Percentiles rank a stretch among this genome's conserved stretches.
Conservation (phyloP, 805 yeast species). For the Kodamaea laetipori region DNA sequence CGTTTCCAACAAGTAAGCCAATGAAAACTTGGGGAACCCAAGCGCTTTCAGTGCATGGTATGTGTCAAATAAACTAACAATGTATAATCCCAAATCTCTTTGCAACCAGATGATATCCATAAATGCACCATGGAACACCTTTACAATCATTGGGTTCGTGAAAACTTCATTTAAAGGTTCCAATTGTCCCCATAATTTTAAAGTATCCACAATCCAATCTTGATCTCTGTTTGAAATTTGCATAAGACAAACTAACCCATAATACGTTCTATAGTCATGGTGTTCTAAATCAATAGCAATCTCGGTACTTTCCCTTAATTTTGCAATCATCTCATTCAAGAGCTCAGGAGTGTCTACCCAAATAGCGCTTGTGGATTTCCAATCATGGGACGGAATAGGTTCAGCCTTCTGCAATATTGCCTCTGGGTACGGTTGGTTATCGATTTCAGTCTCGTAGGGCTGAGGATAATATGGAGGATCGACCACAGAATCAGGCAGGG, state of each 20-base stretch:
- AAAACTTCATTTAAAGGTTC: conserved; percentile 69
- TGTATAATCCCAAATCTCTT: conserved; percentile 87
- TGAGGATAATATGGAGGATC: conserved; percentile 67
- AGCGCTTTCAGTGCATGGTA: conserved; percentile 82
- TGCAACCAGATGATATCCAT: conserved; percentile 98
- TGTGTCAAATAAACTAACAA: conserved; percentile 90
- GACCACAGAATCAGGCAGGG: conserved; percentile 14
- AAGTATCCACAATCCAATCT: conserved; percentile 87
- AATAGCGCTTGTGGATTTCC: conserved; percentile 63
- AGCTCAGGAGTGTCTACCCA: conserved; percentile 69
- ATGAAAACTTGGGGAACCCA: conserved; percentile 78
- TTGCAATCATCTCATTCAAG: conserved; percentile 55
- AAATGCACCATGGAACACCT: conserved; percentile 93
- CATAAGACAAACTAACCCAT: conserved; percentile 90
- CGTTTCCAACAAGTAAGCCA: conserved; percentile 79
- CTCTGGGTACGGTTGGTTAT: conserved; percentile 66
- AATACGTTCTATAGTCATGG: conserved; percentile 87
- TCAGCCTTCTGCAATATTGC: conserved; percentile 41
- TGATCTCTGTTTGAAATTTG: conserved; percentile 81
- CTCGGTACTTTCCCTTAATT: conserved; percentile 53
- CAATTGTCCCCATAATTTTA: conserved; percentile 74
- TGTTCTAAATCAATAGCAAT: conserved; percentile 96
- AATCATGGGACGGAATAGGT: conserved; percentile 58
- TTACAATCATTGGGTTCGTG: conserved; percentile 76
- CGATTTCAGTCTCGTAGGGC: conserved; percentile 80